Conservation (phyloP, 1,284 basidiomycete species). For the Cutaneotrichosporon sp. region DNA sequence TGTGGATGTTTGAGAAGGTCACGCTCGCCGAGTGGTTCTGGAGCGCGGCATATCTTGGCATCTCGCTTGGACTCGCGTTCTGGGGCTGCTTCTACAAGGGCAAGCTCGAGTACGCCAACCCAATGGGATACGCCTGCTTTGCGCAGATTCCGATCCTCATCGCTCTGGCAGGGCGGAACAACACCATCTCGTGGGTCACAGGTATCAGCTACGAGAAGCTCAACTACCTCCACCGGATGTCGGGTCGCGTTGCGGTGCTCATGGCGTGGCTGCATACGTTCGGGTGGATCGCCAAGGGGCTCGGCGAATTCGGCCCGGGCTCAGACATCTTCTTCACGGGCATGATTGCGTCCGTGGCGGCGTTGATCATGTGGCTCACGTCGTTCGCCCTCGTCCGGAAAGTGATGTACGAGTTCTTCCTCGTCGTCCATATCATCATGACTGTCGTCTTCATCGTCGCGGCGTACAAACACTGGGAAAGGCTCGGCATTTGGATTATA, state of each 20-base stretch:
- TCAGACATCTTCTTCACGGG: conserved; percentile 9
- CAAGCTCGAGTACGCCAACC: conserved; percentile 10
- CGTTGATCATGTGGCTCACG: conserved; percentile 46
- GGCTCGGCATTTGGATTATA: conserved; percentile 3
- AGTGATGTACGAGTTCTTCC: conserved; percentile 54
- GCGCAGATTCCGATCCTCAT: conserved; percentile 58
- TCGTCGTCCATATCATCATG: conserved; percentile 51
- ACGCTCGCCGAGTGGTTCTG: conserved; percentile 15
- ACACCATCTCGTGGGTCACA: conserved; percentile 59
- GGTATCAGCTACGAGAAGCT: conserved; percentile 59
- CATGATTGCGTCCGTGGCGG: neutral
- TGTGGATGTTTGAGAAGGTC: conserved; percentile 11
- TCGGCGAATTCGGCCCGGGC: conserved; percentile 15
- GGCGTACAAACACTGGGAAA: conserved; percentile 17
- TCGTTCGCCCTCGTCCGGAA: conserved; percentile 50
- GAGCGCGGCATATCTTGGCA: conserved; percentile 14
- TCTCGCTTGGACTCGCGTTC: conserved; percentile 13
- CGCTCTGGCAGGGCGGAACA: conserved; percentile 62
- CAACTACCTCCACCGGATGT: conserved; percentile 41
- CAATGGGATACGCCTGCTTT: conserved; percentile 9
- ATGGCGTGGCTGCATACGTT: conserved; percentile 34
- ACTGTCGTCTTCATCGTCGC: conserved; percentile 20
- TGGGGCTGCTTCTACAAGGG: conserved; percentile 9
- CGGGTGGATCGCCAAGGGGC: conserved; percentile 16
- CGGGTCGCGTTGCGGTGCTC: conserved; percentile 28